Conservation (phyloP, 2,329 filamentous ascomycete genomes). For the Neonectria punicea region DNA sequence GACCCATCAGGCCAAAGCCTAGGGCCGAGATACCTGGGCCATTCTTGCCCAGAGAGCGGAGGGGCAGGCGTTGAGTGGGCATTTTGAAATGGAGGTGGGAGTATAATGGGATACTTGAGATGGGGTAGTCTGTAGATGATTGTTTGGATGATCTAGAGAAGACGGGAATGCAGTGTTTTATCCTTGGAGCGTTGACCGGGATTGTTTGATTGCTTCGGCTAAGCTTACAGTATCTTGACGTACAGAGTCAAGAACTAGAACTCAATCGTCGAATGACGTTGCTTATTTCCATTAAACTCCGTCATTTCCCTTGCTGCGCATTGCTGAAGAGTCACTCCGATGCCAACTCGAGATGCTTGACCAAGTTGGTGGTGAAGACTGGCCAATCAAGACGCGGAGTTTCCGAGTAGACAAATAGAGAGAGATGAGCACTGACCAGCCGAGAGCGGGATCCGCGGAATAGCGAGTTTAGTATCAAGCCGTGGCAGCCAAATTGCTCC, state of each 20-base stretch:
- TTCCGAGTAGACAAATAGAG: constrained; percentile 37
- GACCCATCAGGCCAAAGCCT: constrained; percentile 63
- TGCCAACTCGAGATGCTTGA: background rate
- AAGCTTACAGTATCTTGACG: background rate
- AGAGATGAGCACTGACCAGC: background rate
- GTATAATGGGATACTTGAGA: background rate
- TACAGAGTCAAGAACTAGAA: background rate
- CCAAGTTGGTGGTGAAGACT: background rate
- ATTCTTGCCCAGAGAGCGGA: constrained; percentile 55
- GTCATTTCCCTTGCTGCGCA: background rate
- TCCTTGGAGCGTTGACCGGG: background rate
- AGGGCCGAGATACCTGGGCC: constrained; percentile 59
- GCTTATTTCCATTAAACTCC: background rate
- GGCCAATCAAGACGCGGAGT: constrained; percentile 31
- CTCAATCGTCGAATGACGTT: background rate
- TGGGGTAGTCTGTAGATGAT: background rate
- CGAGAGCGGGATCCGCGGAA: background rate
- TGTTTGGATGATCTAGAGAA: background rate
- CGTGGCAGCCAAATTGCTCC: constrained; percentile 3
- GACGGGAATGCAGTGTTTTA: background rate
- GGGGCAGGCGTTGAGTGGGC: background rate
- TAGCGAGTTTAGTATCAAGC: background rate
- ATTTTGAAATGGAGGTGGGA: background rate
- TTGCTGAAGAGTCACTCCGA: background rate
- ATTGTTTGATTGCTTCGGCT: background rate